Conservation (phyloP, 2,329 filamentous ascomycete species). For the Alternaria brassicae region DNA sequence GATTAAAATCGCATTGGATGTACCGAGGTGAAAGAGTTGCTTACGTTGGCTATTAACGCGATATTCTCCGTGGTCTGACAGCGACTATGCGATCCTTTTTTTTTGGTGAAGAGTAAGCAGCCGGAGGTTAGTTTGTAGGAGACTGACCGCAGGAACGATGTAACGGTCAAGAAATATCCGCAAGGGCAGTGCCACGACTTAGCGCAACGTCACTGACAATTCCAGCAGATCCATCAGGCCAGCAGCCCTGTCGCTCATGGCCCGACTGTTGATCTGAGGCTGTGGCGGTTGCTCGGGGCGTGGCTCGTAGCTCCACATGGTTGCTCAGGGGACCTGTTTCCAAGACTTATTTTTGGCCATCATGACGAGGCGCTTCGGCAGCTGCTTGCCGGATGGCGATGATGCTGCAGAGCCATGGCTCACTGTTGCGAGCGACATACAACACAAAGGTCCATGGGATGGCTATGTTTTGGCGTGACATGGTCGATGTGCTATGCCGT, state of each 20-base stretch:
- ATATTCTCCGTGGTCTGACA: neutral
- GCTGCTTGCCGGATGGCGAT: neutral
- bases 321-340: slow-evolving; percentile 24
- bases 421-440: neutral
- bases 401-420: neutral
- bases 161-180: slow-evolving; percentile 6
- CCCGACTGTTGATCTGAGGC: slow-evolving; percentile 16
- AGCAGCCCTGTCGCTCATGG: neutral
- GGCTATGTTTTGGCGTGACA: neutral
- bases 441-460: neutral
- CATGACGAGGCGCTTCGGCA: slow-evolving; percentile 15
- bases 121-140: slow-evolving; percentile 1
- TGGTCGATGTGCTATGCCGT: neutral
- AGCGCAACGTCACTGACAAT: slow-evolving; percentile 15
- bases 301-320: slow-evolving; percentile 24
- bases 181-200: neutral
- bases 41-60: neutral
- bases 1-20: neutral
- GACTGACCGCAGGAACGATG: neutral
- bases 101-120: neutral
- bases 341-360: slow-evolving; percentile 24
- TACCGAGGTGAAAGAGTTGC: neutral
- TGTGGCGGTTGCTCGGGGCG: slow-evolving; percentile 9
- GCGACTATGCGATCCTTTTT: neutral
- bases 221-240: slow-evolving; percentile 3